These are phyloP conservation scores for Pyrenopolyporus hunteri DNA, from an alignment of 495 filamentous ascomycete species.

Conservation along the genomic window DNA sequence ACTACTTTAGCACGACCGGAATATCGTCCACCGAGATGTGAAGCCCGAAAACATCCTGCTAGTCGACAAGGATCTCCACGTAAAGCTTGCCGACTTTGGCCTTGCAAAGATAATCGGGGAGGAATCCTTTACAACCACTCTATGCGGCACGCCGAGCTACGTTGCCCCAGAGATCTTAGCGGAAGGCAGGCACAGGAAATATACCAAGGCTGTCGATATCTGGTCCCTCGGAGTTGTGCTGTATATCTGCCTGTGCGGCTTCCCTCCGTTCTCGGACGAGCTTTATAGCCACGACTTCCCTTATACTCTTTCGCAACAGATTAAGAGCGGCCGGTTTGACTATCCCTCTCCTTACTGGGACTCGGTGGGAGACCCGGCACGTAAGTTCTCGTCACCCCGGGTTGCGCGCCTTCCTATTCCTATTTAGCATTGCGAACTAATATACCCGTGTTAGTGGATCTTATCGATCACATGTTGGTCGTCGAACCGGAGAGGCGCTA, in stretches of 20 bases:
- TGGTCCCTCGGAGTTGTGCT: conserved; percentile 99
- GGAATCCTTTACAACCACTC: conserved; percentile 95
- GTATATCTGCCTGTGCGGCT: conserved; percentile 98
- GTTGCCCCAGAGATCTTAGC: conserved; percentile 96
- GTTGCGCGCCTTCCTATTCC: neutral
- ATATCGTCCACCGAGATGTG: conserved; percentile 97
- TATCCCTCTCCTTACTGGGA: conserved; percentile 99
- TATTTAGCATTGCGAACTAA: conserved; percentile 20
- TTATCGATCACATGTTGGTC: conserved; percentile 94
- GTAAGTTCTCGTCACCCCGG: conserved; percentile 40
- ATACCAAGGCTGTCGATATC: conserved; percentile 93
- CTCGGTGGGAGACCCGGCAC: conserved; percentile 81
- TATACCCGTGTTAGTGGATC: conserved; percentile 62
- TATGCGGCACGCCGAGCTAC: conserved; percentile 96
- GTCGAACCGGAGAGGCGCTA: conserved; percentile 83
- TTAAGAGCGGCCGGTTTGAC: conserved; percentile 85
- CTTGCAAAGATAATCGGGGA: conserved; percentile 98
- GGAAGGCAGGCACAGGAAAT: conserved; percentile 75
- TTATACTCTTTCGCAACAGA: conserved; percentile 87
- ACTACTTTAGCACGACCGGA: conserved; percentile 83
- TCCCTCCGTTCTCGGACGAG: conserved; percentile 96
- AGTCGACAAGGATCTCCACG: conserved; percentile 77
- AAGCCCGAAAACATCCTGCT: conserved; percentile 98
- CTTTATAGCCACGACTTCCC: conserved; percentile 80
- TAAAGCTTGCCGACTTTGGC: conserved; percentile 97